A percentile compares a stretch with the other conserved stretches of the same genome.
phyloP scores from a whole-genome alignment of 2,329 filamentous ascomycete species.

The Stagonosporopsis cucurbitacearum region DNA sequence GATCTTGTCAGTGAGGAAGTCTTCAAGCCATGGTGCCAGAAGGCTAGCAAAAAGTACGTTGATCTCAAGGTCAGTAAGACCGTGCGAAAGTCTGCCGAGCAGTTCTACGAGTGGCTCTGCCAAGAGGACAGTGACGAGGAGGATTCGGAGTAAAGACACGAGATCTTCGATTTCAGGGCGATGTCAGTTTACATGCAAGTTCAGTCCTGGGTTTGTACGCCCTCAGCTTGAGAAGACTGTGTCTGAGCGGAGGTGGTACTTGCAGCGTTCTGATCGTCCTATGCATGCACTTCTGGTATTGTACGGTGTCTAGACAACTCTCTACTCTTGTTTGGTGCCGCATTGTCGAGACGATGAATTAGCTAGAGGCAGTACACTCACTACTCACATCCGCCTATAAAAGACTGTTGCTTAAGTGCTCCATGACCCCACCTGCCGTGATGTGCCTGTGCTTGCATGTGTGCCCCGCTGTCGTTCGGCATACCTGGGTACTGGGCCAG shows the following conservation, averaged over 20 bases:
- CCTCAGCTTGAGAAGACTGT: neutral
- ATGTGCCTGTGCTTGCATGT: slow-evolving; percentile 15
- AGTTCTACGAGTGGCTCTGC: slow-evolving; percentile 92
- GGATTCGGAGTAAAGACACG: slow-evolving; percentile 37
- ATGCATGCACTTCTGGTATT: slow-evolving; percentile 12
- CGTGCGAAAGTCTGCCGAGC: slow-evolving; percentile 91
- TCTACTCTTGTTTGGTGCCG: slow-evolving; percentile 24
- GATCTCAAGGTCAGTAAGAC: slow-evolving; percentile 89
- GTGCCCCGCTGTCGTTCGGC: slow-evolving; percentile 8
- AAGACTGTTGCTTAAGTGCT: slow-evolving; percentile 15
- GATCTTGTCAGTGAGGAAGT: slow-evolving; percentile 89
- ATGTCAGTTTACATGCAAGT: neutral
- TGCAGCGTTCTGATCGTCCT: slow-evolving; percentile 6
- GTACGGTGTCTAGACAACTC: slow-evolving; percentile 31
- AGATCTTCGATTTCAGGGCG: neutral
- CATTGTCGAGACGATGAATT: neutral
- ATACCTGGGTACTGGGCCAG: slow-evolving; percentile 23
- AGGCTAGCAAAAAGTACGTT: slow-evolving; percentile 98
- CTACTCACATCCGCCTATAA: slow-evolving; percentile 26
- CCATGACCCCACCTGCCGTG: neutral
- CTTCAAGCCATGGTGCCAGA: slow-evolving; percentile 87
- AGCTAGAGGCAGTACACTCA: slow-evolving; percentile 16
- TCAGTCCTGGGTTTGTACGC: neutral
- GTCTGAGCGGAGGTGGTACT: neutral
- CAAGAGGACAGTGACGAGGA: slow-evolving; percentile 68